Percentiles rank a stretch among this genome's conserved stretches.
Conservation (phyloP, 2,329 filamentous ascomycete species). For the Lachnellula subtilissima region DNA sequence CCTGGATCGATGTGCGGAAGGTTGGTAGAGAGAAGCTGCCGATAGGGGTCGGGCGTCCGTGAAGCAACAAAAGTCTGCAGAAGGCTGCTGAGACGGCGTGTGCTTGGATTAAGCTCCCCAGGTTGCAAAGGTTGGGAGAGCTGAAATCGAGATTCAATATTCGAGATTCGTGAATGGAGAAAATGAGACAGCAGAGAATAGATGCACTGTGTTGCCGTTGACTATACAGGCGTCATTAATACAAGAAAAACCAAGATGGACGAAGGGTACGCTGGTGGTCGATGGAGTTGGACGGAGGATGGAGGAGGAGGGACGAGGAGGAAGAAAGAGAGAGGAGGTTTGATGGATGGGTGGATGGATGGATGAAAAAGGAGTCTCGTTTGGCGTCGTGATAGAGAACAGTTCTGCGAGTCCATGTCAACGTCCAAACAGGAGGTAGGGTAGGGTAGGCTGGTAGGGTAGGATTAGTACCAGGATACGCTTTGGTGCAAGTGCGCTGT, state of each 20-base stretch:
- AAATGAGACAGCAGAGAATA: constrained; percentile 1
- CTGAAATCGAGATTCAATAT: neutral
- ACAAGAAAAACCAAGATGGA: constrained; percentile 6
- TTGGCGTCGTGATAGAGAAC: no score
- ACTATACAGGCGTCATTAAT: constrained; percentile 26
- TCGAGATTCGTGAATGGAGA: no score
- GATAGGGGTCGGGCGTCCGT: constrained; percentile 30
- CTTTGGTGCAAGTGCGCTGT: no score
- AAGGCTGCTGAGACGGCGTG: constrained; percentile 9
- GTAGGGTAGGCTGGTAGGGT: no score
- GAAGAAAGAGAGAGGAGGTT: neutral
- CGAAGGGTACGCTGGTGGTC: neutral
- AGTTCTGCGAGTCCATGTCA: no score
- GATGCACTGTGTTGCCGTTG: neutral
- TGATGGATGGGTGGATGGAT: neutral
- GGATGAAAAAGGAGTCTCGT: neutral
- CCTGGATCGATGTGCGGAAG: constrained; percentile 17
- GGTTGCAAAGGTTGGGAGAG: constrained; percentile 3
- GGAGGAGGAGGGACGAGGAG: constrained; percentile 1
- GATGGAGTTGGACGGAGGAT: neutral
- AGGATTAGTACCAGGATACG: no score
- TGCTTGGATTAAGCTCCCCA: constrained; percentile 23
- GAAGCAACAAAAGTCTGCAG: constrained; percentile 16
- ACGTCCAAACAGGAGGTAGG: no score
- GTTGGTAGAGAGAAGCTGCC: constrained; percentile 16